Evolutionary conservation across 805 yeast species (phyloP).

Genomic region (Ogataea allantospora): DNA sequence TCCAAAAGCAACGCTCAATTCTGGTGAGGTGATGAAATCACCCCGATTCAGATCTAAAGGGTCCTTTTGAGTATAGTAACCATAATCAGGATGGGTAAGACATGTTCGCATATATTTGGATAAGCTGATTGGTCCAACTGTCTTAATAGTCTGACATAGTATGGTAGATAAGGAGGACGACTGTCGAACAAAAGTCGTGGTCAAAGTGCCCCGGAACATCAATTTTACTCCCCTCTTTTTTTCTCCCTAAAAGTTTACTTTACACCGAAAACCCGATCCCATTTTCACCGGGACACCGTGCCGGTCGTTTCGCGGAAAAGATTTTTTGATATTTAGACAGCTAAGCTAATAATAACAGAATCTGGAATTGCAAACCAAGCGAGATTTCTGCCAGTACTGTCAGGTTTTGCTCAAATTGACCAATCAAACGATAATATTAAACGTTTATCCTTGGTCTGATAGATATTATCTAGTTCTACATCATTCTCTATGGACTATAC

Average conservation of each 20-base stretch:
- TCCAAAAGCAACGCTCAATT: constrained; percentile 83
- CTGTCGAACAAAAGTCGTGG: background rate
- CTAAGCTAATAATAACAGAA: background rate
- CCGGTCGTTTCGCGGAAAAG: constrained; percentile 2
- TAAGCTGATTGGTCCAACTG: constrained; percentile 76
- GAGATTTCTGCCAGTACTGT: no score
- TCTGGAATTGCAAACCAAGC: background rate
- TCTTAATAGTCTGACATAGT: constrained; percentile 48
- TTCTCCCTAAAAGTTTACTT: no score
- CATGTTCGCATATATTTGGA: constrained; percentile 80
- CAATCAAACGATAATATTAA: no score
- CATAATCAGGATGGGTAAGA: constrained; percentile 70
- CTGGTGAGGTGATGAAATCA: constrained; percentile 84
- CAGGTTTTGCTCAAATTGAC: no score
- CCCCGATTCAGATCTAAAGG: constrained; percentile 55
- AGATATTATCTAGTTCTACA: no score
- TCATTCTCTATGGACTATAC: background rate
- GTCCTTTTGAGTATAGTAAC: constrained; percentile 76
- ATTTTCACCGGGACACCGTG: background rate
- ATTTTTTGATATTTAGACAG: background rate
- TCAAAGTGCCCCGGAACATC: constrained; percentile 2
- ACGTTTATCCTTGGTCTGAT: no score
- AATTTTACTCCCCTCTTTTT: background rate
- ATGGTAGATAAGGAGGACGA: constrained; percentile 23
- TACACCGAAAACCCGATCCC: background rate